Base-by-base conservation (phyloP, 2,329 filamentous ascomycete species). In the Aspergillus uvarum region DNA sequence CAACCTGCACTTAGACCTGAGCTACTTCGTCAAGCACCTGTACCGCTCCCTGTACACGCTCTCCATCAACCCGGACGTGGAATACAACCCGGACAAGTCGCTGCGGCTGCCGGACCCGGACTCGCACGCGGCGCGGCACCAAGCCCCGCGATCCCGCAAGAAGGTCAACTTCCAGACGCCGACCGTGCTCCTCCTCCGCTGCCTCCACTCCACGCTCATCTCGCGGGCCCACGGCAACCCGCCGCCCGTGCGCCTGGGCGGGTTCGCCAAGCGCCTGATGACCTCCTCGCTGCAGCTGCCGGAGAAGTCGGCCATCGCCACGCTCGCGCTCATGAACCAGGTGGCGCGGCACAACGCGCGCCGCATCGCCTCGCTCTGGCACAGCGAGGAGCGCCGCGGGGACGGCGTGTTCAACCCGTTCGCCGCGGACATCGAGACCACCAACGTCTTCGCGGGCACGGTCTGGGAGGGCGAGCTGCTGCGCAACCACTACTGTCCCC, bases 121-220 rank as follows among this genome's bases (percentile, higher is more conserved):
- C 68, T 70, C 76, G 42, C 73, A 75, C n/a, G 76, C 67, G 47
- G 65, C 64, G 74, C 60, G 68, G 74, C 60, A 68, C 78, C 26
- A 29, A 3, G 52, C 77, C 52, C 63, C 68, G 21, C 74, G 81
- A 44, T 68, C 79, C 29, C 81, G 80, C 69, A 87, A 87, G 73
- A 95, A 90, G 75, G 87, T 99, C 79, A 98, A 99, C 78, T 87
- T 97, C 58, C 90, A 96, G 71, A 99, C 95, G 0, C 96, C 93
- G 0, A 95, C 93, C 2, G 92, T 97, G 19, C 87, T 99, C 26
- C 86, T 99, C 56, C 85, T 98, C 62, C 90, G 93, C 64, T 95
- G 91, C 54, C 83, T 99, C 5, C 90, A 91, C 5, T 89, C 89
- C 2, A 86, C 93, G 32, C 86, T 99, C 21, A 82, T 96, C 0